Conservation (phyloP, 2,329 filamentous ascomycete species). For the Cladosporium velox region DNA sequence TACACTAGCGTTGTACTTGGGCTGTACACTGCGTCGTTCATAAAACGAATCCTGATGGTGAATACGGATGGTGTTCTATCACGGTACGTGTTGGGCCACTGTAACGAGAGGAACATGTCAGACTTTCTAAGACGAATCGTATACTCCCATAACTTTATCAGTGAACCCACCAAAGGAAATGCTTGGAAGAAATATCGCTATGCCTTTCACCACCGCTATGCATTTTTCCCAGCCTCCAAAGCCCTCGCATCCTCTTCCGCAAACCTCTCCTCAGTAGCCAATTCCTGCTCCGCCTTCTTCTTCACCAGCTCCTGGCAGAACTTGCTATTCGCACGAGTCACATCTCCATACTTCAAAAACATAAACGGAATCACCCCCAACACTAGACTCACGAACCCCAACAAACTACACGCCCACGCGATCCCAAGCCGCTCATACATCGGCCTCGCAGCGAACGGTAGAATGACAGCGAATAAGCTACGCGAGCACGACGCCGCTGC, state of each 20-base stretch:
- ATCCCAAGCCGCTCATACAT: conserved; percentile 70
- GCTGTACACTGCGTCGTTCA: too few relatives aligned
- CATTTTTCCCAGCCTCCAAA: not conserved
- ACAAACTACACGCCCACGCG: conserved; percentile 62
- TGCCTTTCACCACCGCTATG: too few relatives aligned
- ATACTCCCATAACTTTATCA: too few relatives aligned
- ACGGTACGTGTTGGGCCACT: too few relatives aligned
- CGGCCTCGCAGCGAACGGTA: conserved; percentile 50
- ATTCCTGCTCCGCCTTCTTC: conserved; percentile 44
- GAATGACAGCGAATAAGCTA: conserved; percentile 70
- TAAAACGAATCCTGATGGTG: too few relatives aligned
- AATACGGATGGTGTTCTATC: too few relatives aligned
- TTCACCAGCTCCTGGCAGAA: conserved; percentile 64
- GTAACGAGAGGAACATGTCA: too few relatives aligned
- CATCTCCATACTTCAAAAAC: conserved; percentile 57
- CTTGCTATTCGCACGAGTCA: conserved; percentile 57
- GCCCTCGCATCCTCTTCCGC: conserved; percentile 17
- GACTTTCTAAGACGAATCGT: too few relatives aligned
- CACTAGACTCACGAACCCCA: conserved; percentile 52
- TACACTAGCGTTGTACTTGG: too few relatives aligned
- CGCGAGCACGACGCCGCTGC: conserved; percentile 82
- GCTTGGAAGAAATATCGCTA: too few relatives aligned
- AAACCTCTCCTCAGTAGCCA: conserved; percentile 7
- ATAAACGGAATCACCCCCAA: conserved; percentile 60
- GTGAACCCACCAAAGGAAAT: too few relatives aligned